Conservation (phyloP, 2,329 filamentous ascomycete genomes). For the Fusarium pseudograminearum region DNA sequence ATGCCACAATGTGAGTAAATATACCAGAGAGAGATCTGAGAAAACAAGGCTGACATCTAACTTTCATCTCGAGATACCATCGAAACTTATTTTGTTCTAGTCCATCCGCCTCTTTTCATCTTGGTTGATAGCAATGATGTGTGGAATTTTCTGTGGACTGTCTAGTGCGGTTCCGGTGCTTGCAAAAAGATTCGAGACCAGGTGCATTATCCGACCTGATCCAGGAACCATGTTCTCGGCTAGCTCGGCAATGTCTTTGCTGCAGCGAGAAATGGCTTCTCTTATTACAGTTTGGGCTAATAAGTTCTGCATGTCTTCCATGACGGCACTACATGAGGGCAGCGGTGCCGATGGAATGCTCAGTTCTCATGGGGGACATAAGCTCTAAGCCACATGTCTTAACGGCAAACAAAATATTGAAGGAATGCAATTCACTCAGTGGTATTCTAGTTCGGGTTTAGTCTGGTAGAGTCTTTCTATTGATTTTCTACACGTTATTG, state of each 20-base stretch:
- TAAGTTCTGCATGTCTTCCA: not conserved
- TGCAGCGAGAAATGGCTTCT: not conserved
- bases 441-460: no score
- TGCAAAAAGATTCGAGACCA: not conserved
- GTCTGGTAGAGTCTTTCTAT: no score
- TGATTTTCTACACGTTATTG: no score
- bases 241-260: not conserved
- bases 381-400: not conserved
- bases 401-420: not conserved
- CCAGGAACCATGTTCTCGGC: not conserved
- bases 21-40: not conserved
- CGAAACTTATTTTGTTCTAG: not conserved
- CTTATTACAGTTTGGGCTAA: not conserved
- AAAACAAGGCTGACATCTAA: not conserved
- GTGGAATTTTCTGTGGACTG: not conserved
- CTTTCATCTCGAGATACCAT: not conserved
- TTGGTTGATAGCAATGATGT: not conserved
- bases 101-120: no score
- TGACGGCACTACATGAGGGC: not conserved
- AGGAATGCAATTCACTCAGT: no score
- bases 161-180: not conserved
- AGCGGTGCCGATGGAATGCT: not conserved
- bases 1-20: not conserved
- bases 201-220: not conserved
- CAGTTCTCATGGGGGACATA: not conserved